phyloP scores from a whole-genome alignment of 2,329 filamentous ascomycete genomes.

The Corynespora cassiicola region DNA sequence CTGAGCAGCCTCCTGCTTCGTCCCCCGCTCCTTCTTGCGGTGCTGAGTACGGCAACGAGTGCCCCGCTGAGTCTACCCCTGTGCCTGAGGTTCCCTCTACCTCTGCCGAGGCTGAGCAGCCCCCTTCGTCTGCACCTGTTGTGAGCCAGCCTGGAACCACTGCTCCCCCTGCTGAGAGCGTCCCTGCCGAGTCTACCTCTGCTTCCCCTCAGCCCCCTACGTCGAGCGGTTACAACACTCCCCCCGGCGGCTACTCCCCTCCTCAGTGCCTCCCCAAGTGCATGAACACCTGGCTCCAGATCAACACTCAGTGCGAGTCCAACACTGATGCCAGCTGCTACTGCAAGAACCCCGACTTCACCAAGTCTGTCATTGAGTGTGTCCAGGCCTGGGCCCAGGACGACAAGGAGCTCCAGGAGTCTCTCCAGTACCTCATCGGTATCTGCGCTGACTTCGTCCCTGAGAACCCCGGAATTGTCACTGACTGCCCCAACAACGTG shows the following conservation, averaged over 20 bases:
- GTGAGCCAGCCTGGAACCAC: constrained; percentile 5
- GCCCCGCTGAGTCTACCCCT: constrained; percentile 14
- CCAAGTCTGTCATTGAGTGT: constrained; percentile 80
- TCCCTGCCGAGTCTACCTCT: constrained; percentile 3
- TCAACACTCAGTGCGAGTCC: constrained; percentile 74
- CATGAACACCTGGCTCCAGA: constrained; percentile 84
- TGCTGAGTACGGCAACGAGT: constrained; percentile 6
- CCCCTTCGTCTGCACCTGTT: constrained; percentile 6
- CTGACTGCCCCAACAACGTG: constrained; percentile 70
- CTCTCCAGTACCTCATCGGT: constrained; percentile 85
- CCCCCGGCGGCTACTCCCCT: constrained; percentile 41
- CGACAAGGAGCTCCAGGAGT: constrained; percentile 69
- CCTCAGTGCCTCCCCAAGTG: constrained; percentile 83
- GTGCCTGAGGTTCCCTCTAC: background rate
- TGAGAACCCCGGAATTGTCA: constrained; percentile 85
- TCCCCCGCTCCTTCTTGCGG: constrained; percentile 13
- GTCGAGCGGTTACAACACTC: constrained; percentile 22
- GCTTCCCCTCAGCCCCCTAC: constrained; percentile 19
- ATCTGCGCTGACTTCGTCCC: constrained; percentile 81
- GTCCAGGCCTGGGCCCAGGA: constrained; percentile 75
- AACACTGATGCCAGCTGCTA: constrained; percentile 87
- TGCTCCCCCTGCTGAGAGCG: constrained; percentile 5
- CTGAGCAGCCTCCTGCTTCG: constrained; percentile 12
- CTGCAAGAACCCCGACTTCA: constrained; percentile 81
- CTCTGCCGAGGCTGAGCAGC: background rate